phyloP scores from a whole-genome alignment of 129 eudicot species.

The Arctium lappa region DNA sequence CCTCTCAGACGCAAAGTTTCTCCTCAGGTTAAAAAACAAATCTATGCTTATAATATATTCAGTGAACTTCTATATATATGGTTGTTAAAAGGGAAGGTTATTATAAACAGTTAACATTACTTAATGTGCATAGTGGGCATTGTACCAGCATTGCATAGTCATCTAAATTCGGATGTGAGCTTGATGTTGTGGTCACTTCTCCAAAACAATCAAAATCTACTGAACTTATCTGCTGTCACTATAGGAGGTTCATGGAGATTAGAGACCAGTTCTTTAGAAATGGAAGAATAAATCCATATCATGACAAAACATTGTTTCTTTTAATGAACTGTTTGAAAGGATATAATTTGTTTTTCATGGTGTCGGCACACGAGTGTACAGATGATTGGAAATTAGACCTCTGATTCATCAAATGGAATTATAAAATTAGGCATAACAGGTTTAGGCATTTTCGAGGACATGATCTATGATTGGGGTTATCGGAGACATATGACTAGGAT shows the following conservation, averaged over 20 bases:
- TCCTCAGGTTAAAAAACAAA: slow-evolving; percentile 52
- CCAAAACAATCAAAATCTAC: too few relatives aligned
- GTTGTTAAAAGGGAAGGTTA: not conserved
- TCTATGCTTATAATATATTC: not conserved
- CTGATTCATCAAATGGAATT: not conserved
- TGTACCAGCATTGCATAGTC: not conserved
- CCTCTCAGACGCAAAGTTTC: slow-evolving; percentile 50
- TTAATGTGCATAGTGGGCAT: not conserved
- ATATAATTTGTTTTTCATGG: not conserved
- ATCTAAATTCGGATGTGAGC: not conserved
- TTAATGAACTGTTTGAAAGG: not conserved
- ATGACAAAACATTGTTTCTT: not conserved
- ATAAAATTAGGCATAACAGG: not conserved
- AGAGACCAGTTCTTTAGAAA: not conserved
- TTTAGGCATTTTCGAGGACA: too few relatives aligned
- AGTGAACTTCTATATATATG: slow-evolving; percentile 1
- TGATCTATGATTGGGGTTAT: too few relatives aligned
- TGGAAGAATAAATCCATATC: not conserved
- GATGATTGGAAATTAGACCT: not conserved
- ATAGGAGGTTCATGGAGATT: not conserved
- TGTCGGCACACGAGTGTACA: not conserved
- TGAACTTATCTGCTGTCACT: not conserved
- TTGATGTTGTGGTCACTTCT: slow-evolving; percentile 2
- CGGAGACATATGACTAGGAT: too few relatives aligned
- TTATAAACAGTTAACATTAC: not conserved